phyloP scores from a whole-genome alignment of 164 flowering plant genomes.

The Liriodendron chinense region DNA sequence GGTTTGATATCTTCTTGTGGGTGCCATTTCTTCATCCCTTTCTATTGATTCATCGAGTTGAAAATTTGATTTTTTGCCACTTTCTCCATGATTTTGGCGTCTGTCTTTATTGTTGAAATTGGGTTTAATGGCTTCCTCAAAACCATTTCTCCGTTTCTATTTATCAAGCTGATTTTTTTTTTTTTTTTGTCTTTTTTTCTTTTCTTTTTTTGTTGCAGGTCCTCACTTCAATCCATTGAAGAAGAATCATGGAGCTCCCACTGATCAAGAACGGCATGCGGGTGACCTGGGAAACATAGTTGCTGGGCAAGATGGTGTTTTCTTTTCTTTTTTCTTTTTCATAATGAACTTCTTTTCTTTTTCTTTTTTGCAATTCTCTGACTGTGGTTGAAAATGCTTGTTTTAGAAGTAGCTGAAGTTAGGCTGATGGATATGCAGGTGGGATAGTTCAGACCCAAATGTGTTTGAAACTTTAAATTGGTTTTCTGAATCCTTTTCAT shows the following conservation, averaged over 20 bases:
- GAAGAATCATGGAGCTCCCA: conserved; percentile 78
- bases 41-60: not conserved
- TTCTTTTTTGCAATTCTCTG: not conserved
- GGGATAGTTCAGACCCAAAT: conserved; percentile 7
- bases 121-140: not conserved
- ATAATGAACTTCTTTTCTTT: not conserved
- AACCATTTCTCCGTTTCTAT: not conserved
- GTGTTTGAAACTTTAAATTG: not conserved
- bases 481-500: not conserved
- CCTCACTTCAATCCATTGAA: conserved; percentile 86
- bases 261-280: conserved; percentile 65
- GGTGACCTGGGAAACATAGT: conserved; percentile 91
- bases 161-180: not conserved
- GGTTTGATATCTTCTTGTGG: not conserved
- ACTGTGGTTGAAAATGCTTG: conserved; percentile 1
- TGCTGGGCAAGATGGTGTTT: conserved; percentile 70
- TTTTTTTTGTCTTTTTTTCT: not conserved
- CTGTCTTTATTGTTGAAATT: not conserved
- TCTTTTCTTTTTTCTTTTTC: not conserved
- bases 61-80: not conserved
- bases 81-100: not conserved
- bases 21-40: not conserved
- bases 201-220: conserved; percentile 32
- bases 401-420: conserved; percentile 74
- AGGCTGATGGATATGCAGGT: conserved; percentile 65